A percentile compares a stretch with the other conserved stretches of the same genome.
These are phyloP conservation scores for Kodamaea laetipori DNA, from an alignment of 805 yeast species.

Conservation along the genomic window DNA sequence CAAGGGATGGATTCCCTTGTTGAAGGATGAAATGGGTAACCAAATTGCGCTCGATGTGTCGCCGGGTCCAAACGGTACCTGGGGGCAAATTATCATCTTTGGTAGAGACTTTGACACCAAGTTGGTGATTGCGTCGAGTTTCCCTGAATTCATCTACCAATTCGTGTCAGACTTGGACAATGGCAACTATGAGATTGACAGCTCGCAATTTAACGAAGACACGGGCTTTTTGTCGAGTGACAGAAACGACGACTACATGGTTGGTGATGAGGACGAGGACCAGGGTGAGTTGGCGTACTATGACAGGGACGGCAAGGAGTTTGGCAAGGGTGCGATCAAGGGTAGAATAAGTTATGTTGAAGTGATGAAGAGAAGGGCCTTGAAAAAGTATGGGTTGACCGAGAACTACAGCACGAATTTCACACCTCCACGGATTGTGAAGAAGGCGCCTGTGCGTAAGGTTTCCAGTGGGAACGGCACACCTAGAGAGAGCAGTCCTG, in stretches of 20 bases:
- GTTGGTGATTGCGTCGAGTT: constrained; percentile 65
- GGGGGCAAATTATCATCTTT: constrained; percentile 91
- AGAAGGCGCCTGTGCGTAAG: constrained; percentile 13
- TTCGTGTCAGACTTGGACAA: constrained; percentile 42
- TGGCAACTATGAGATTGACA: constrained; percentile 44
- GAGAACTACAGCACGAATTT: constrained; percentile 40
- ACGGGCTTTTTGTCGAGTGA: constrained; percentile 40
- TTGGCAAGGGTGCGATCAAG: constrained; percentile 27
- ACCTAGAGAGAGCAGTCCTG: constrained; percentile 18
- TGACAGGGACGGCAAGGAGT: constrained; percentile 41
- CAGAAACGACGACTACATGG: constrained; percentile 42
- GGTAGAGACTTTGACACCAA: constrained; percentile 95
- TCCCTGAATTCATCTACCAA: constrained; percentile 43
- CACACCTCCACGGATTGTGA: constrained; percentile 32
- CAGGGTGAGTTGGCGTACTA: constrained; percentile 44
- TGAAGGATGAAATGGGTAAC: constrained; percentile 87
- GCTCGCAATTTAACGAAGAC: constrained; percentile 31
- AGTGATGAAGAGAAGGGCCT: constrained; percentile 43
- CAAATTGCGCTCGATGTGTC: constrained; percentile 84
- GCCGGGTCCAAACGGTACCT: constrained; percentile 66
- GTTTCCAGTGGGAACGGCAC: constrained; percentile 13
- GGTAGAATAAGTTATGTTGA: constrained; percentile 41
- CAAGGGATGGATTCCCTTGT: constrained; percentile 79
- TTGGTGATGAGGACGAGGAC: constrained; percentile 49
- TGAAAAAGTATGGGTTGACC: constrained; percentile 41